These are phyloP conservation scores for Solanum medicagineum DNA, from an alignment of 257 asterid genomes.

Conservation along the genomic window DNA sequence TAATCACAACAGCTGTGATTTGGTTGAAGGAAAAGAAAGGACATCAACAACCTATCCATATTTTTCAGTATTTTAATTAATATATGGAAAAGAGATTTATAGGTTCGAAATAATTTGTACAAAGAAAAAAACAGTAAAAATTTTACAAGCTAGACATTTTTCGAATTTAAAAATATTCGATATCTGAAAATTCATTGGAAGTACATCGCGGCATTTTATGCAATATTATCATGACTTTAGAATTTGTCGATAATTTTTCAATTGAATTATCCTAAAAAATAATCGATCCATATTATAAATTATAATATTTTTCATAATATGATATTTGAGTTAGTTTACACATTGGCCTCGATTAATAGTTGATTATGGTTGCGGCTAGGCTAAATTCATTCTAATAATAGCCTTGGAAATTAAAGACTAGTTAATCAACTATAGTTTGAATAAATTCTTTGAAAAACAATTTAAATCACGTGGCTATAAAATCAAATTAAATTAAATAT, in stretches of 20 bases:
- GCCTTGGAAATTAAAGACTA: neutral
- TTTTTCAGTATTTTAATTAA: neutral
- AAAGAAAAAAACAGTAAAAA: neutral
- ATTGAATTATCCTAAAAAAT: neutral
- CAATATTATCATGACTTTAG: neutral
- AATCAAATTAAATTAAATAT: neutral
- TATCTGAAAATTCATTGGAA: neutral
- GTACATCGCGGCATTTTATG: neutral
- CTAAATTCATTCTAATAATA: neutral
- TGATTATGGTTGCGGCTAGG: neutral
- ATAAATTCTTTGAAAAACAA: neutral
- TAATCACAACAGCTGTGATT: neutral
- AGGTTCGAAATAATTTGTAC: neutral
- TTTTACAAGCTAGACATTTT: neutral
- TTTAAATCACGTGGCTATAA: neutral
- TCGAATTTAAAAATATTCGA: neutral
- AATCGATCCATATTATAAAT: neutral
- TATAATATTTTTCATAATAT: neutral
- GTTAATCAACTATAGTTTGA: neutral
- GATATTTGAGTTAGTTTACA: rapidly evolving
- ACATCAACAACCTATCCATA: neutral
- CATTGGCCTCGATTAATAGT: neutral
- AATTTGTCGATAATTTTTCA: neutral
- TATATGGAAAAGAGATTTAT: too few relatives aligned
- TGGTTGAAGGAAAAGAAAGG: neutral